Base-by-base conservation (phyloP, 192 early-diverging fungal genomes). In the Obelidium mucronatum region DNA sequence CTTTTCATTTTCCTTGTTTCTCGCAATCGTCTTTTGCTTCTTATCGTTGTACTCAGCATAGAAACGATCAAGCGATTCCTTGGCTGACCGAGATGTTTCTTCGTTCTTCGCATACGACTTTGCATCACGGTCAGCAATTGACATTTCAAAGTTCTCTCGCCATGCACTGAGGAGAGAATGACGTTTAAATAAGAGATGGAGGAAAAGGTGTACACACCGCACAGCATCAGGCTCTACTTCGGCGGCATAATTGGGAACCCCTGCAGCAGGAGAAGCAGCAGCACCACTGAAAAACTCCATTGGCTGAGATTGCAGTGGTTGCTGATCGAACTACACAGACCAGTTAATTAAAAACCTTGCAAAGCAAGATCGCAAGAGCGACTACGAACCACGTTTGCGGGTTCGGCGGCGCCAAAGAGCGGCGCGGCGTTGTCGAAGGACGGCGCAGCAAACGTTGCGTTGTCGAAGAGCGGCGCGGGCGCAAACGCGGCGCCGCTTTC, bases 31-130 rank as follows among this genome's bases (percentile, higher is more conserved):
- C 73, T 88, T 88, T 11, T 48, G 64, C 75, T 89, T 89, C 66
- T 87, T 89, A 39, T 88, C 86, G 75, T 86, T 88, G 78, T 89
- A 89, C 33, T 89, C 88, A 48, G 86, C 86, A 67, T 89, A 89
- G 77, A 89, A 89, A 3, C 83, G 75, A 74, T 89, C 86, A 2
- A 89, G 59, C 3, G 74, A 44, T 51, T 87, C 86, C 70, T 86
- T 82, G 8, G 88, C 88, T 0, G 77, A 26, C 17, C 54, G 56
- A 17, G 85, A 52, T 1, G 79, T 73, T 22, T 77, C 75, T n/a
- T 79, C 67, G 70, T 86, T 85, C 56, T 85, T 89, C 30, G 48
- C 61, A 39, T 70, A 58, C 6, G 78, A 76, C 36, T 67, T 61
- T 8, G 77, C 73, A 60, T 89, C 88, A 15, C 88, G 72, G 53